Base-by-base conservation (phyloP, 2,329 filamentous ascomycete genomes). In the Apiospora malaysiana region DNA sequence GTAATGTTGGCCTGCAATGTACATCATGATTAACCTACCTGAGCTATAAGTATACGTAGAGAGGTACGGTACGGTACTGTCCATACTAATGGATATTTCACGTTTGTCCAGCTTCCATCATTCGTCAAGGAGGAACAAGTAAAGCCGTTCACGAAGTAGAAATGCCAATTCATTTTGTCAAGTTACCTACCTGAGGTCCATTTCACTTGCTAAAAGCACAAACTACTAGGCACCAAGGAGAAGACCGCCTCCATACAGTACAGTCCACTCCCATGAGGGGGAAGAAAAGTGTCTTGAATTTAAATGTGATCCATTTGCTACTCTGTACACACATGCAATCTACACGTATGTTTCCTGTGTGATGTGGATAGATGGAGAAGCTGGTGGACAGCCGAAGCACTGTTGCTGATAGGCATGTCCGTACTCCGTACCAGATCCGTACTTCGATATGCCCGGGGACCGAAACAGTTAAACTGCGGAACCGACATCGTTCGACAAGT, bases 311-410 rank as follows among this genome's bases (percentile, higher is more conserved):
- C 56, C 56, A 63, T 63, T 14, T 40, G 32, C 32, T 63, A n/a
- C n/a, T n/a, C n/a, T n/a, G n/a, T n/a, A 32, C 56, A 59, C 37
- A 59, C 27, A 63, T 63, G 37, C 32, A n/a, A 63, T 37, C 27
- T 63, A 63, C 32, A 63, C 56, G 56, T 63, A 63, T 32, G 56
- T 63, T 63, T 40, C 56, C 56, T 63, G 27, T 40, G 56, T 40
- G 27, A 37, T 63, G 56, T 63, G 56, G 56, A 63, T 63, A 63
- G 32, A 40, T 63, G 56, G 56, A 63, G 32, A 63, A 63, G 56
- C 56, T 21, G 56, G 56, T 63, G 32, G 56, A 23, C 56, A 63
- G 21, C 8, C 32, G 40, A 63, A 37, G 51, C 51, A 32, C 51
- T 37, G 32, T 18, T 37, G 32, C 25, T 18, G 27, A 37, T 59